A percentile compares a stretch with the other conserved stretches of the same genome.
phyloP scores from a whole-genome alignment of 2,329 filamentous ascomycete species.

The Albophoma yamanashiensis region DNA sequence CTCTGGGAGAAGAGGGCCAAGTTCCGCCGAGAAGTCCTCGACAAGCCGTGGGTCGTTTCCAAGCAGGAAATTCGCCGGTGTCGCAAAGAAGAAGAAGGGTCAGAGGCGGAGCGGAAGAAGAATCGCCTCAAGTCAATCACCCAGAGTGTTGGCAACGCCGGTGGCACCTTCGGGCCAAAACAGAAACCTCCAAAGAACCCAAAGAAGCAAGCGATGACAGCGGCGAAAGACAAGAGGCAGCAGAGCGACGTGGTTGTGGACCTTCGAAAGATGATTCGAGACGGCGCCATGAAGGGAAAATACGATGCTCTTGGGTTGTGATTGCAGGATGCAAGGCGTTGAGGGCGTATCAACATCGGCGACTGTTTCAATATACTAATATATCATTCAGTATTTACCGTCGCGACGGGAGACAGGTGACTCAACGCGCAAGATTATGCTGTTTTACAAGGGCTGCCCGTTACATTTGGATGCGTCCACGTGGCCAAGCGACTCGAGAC shows the following conservation, averaged over 20 bases:
- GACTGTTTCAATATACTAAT: background rate
- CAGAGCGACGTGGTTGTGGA: conserved; percentile 5
- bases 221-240: background rate
- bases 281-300: conserved; percentile 17
- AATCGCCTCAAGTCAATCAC: conserved; percentile 11
- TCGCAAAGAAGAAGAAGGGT: conserved; percentile 33
- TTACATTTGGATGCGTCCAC: background rate
- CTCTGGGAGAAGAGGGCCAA: conserved; percentile 46
- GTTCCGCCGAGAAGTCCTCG: conserved; percentile 40
- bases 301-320: conserved; percentile 24
- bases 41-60: conserved; percentile 43
- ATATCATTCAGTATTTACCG: too few species aligned
- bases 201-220: background rate
- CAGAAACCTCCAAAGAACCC: background rate
- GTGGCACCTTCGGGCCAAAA: background rate
- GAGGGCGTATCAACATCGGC: background rate
- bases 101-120: conserved; percentile 14
- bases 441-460: background rate
- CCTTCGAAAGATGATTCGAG: conserved; percentile 15
- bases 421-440: background rate
- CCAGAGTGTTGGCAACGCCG: background rate
- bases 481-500: background rate
- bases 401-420: background rate
- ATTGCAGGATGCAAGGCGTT: conserved; percentile 2
- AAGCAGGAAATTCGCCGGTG: conserved; percentile 37